A percentile compares a stretch with the other conserved stretches of the same genome.
Evolutionary conservation across 169 alveolate genomes (phyloP).

Genomic region (Babesia ovata): DNA sequence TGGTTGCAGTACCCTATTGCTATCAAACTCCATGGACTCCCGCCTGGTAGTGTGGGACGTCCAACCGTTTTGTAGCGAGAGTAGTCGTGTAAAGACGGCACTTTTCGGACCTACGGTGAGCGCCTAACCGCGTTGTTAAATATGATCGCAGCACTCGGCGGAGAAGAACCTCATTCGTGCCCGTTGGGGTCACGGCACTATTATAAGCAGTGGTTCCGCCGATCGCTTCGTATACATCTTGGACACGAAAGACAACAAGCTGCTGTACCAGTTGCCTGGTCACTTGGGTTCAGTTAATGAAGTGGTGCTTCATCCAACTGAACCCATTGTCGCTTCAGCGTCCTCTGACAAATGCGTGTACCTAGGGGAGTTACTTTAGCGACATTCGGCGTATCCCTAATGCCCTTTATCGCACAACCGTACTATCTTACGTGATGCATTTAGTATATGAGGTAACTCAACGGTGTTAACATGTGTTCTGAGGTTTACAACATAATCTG

Average conservation of each 20-base stretch:
- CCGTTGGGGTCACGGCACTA: slow-evolving; percentile 74
- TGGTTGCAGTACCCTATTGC: slow-evolving; percentile 56
- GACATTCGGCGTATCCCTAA: neutral
- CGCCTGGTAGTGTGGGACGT: slow-evolving; percentile 81
- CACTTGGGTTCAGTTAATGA: slow-evolving; percentile 84
- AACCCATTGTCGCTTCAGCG: slow-evolving; percentile 81
- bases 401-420: too few relatives aligned
- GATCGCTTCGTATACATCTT: slow-evolving; percentile 78
- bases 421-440: too few relatives aligned
- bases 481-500: too few relatives aligned
- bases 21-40: slow-evolving; percentile 81
- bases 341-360: slow-evolving; percentile 77
- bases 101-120: slow-evolving; percentile 73
- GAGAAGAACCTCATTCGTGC: slow-evolving; percentile 79
- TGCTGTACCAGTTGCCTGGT: slow-evolving; percentile 80
- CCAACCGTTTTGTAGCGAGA: slow-evolving; percentile 71
- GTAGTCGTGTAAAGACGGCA: slow-evolving; percentile 37
- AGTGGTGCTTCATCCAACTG: slow-evolving; percentile 79
- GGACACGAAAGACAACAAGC: slow-evolving; percentile 68
- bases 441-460: too few relatives aligned
- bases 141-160: slow-evolving; percentile 68
- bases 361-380: slow-evolving; percentile 75
- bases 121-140: neutral
- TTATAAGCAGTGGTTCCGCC: slow-evolving; percentile 79
- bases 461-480: too few relatives aligned